Evolutionary conservation across 139 green algal genomes (phyloP), one percentile per base, ranked within the genome.

Genomic region (Edaphochlamys debaryana): DNA sequence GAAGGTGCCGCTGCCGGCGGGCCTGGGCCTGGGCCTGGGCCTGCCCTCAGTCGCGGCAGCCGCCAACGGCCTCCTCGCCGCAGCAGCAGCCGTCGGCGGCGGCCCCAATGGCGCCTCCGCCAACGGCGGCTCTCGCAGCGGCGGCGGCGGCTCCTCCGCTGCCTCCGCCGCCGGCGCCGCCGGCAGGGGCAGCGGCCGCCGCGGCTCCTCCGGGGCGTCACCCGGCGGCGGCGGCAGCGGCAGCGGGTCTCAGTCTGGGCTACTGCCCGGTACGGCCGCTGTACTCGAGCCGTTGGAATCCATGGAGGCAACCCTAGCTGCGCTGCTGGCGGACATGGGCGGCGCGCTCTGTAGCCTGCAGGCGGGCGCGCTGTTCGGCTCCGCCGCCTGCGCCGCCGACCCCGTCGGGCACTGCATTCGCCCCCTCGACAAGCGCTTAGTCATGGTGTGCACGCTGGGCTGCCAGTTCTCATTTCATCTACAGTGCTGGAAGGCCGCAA

Each of bases 281-380:
- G 68, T 84, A 17, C 78, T 84, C 9, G 78, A 84, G 64, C 78
- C 78, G 66, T 66, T 84, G 78, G 78, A 84, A 50, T 54, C 38
- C 19, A 48, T 84, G 23, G 76, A 82, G 76, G 76, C 76, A 32
- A 82, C 76, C 11, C 63, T 82, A 63, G 76, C 76, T 42, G 76
- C 76, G 48, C 66, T 76, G 78, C 78, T 84, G 50, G 64, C 78
- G 27, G 78, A 75, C 78, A 84, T 77, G 66, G 78, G 78, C 45
- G 78, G 78, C 50, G 78, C 78, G 78, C 78, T 84, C 50, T 84
- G 78, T 37, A 42, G 34, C 2, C 45, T 84, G 36, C 66, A 75
- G 78, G 66, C 78, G 36, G 78, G 78, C 0, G 48, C 66, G 7
- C 11, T 84, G 36, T 68, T 76, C 30, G 78, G 78, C 34, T 45